phyloP scores from a whole-genome alignment of 345 rosid genomes.

The Boechera stricta region DNA sequence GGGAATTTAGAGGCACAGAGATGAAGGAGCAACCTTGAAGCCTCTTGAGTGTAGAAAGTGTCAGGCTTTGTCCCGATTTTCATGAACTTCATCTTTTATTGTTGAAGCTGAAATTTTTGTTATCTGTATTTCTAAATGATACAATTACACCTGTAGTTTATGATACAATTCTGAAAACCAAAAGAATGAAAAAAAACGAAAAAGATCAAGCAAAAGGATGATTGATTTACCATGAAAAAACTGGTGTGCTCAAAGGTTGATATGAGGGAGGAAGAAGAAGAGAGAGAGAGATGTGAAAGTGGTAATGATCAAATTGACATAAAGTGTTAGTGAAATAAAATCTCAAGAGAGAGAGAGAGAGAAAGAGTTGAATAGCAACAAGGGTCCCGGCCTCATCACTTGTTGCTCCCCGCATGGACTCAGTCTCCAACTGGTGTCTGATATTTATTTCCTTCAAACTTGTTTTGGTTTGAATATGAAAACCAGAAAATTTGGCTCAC shows the following conservation, averaged over 20 bases:
- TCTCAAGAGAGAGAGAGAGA: constrained; percentile 36
- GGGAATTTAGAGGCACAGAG: constrained; percentile 18
- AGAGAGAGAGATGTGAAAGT: constrained; percentile 36
- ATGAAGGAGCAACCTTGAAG: constrained; percentile 66
- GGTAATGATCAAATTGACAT: constrained; percentile 42
- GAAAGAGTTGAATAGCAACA: constrained; percentile 37
- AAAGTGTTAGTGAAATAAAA: constrained; percentile 34
- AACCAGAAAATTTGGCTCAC: constrained; percentile 15
- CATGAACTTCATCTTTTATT: constrained; percentile 84
- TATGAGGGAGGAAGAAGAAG: constrained; percentile 23
- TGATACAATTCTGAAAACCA: constrained; percentile 31
- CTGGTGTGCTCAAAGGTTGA: constrained; percentile 46
- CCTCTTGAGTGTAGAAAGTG: constrained; percentile 87
- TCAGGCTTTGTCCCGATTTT: constrained; percentile 89
- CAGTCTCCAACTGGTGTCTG: constrained; percentile 41
- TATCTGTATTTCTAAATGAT: constrained; percentile 9
- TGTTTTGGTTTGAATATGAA: constrained; percentile 14
- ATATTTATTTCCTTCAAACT: constrained; percentile 9
- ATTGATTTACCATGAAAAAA: constrained; percentile 32
- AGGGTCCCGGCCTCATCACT: constrained; percentile 55
- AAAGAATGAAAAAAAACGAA: neutral
- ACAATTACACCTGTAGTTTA: constrained; percentile 24
- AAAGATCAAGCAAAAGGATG: constrained; percentile 39
- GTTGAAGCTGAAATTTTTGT: neutral
- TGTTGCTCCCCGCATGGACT: constrained; percentile 47